A percentile compares a stretch with the other conserved stretches of the same genome.
Evolutionary conservation across 2,329 filamentous ascomycete genomes (phyloP).

Genomic region (Pseudonectria buxi): DNA sequence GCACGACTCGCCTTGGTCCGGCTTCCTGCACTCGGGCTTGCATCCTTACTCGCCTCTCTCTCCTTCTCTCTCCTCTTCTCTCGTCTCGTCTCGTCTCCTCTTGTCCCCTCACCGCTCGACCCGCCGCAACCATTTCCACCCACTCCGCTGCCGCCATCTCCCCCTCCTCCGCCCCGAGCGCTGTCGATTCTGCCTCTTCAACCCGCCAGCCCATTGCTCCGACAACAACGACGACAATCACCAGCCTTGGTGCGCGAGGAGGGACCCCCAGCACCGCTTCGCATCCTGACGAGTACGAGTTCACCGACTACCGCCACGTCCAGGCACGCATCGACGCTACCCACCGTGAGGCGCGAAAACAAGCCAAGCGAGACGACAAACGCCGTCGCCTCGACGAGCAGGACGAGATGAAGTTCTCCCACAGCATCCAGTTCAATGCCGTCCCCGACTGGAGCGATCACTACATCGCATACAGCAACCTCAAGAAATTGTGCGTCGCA

Average conservation of each 20-base stretch:
- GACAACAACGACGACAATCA: conserved; percentile 15
- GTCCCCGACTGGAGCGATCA: conserved; percentile 99
- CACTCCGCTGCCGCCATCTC: conserved; percentile 25
- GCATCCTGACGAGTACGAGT: conserved; percentile 30
- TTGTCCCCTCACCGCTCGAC: conserved; percentile 19
- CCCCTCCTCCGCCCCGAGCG: conserved; percentile 35
- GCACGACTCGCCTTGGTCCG: too few species aligned
- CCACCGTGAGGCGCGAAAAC: conserved; percentile 28
- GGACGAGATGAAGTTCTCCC: conserved; percentile 98
- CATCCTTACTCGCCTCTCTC: background rate
- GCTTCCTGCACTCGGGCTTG: too few species aligned
- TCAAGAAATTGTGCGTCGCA: conserved; percentile 83
- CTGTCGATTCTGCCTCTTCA: conserved; percentile 14
- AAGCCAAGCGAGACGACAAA: conserved; percentile 53
- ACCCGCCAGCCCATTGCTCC: conserved; percentile 7
- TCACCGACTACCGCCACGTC: conserved; percentile 33
- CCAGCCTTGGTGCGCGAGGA: conserved; percentile 28
- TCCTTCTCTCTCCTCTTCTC: background rate
- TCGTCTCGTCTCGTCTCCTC: conserved; percentile 26
- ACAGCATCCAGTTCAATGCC: conserved; percentile 98
- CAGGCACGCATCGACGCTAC: conserved; percentile 22
- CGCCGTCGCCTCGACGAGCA: conserved; percentile 62
- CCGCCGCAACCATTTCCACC: conserved; percentile 29
- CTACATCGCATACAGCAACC: conserved; percentile 96
- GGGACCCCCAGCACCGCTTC: conserved; percentile 21